These are phyloP conservation scores for Xylariales sp. DNA, from an alignment of 2,329 filamentous ascomycete species.

Conservation along the genomic window DNA sequence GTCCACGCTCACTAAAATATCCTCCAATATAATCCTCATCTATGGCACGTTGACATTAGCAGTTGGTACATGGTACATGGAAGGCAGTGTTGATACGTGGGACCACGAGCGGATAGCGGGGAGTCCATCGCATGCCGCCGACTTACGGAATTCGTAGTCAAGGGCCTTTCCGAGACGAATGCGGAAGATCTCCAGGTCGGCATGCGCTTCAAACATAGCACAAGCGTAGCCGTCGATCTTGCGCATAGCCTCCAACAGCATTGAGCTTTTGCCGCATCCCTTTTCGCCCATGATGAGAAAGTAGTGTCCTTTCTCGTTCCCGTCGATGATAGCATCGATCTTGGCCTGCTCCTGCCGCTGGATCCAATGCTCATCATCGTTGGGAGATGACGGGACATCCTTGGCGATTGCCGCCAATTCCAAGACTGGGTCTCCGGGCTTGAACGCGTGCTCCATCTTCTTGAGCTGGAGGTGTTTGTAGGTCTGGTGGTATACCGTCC, in stretches of 20 bases:
- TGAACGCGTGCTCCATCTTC: slow-evolving; percentile 91
- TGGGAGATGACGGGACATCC: slow-evolving; percentile 43
- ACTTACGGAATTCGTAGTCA: slow-evolving; percentile 76
- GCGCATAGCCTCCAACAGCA: slow-evolving; percentile 87
- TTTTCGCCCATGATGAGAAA: slow-evolving; percentile 92
- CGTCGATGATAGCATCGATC: slow-evolving; percentile 79
- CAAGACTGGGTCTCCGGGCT: slow-evolving; percentile 84
- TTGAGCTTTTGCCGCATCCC: slow-evolving; percentile 92
- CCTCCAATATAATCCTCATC: slow-evolving; percentile 97
- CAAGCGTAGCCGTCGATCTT: slow-evolving; percentile 86
- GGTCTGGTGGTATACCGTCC: slow-evolving; percentile 72
- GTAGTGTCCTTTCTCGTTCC: slow-evolving; percentile 74
- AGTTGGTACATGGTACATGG: background rate
- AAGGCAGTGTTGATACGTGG: no score
- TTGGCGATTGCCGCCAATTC: slow-evolving; percentile 69
- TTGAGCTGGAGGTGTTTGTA: slow-evolving; percentile 90
- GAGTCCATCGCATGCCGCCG: background rate
- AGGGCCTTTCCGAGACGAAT: slow-evolving; percentile 88
- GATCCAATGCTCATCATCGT: slow-evolving; percentile 67
- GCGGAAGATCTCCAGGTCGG: slow-evolving; percentile 91
- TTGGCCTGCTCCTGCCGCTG: slow-evolving; percentile 73
- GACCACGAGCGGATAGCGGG: background rate
- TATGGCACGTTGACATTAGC: slow-evolving; percentile 65
- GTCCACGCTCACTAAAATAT: slow-evolving; percentile 90
- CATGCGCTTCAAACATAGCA: slow-evolving; percentile 94